A percentile compares a stretch with the other conserved stretches of the same genome.
Evolutionary conservation across 116 monocot genomes (phyloP).

Genomic region (Dioscorea cayenensis): DNA sequence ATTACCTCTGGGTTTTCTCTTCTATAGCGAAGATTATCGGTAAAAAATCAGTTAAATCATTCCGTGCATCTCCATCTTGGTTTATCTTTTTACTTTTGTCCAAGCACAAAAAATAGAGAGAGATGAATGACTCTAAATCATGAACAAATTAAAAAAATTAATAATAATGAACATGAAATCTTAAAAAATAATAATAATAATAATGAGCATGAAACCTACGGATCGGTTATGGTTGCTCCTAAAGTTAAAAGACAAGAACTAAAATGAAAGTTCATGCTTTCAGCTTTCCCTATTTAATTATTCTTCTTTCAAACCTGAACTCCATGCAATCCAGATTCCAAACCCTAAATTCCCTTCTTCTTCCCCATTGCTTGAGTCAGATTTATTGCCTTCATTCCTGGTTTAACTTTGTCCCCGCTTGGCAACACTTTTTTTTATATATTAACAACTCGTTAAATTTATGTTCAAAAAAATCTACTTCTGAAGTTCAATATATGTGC

Average conservation of each 20-base stretch:
- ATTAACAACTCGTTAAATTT: slow-evolving; percentile 1
- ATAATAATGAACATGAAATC: too few relatives aligned
- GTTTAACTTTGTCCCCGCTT: slow-evolving; percentile 8
- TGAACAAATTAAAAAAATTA: too few relatives aligned
- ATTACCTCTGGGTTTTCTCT: too few relatives aligned
- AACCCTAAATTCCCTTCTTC: slow-evolving; percentile 24
- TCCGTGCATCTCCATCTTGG: too few relatives aligned
- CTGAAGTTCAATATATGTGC: too few relatives aligned
- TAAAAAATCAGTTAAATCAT: too few relatives aligned
- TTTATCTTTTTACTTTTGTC: too few relatives aligned
- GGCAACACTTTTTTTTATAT: slow-evolving; percentile 14
- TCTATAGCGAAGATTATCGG: too few relatives aligned
- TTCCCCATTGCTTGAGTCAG: slow-evolving; percentile 26
- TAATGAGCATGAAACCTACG: neutral
- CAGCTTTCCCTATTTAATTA: slow-evolving; percentile 11
- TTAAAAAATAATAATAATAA: too few relatives aligned
- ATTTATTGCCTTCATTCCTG: slow-evolving; percentile 9
- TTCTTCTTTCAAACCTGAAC: slow-evolving; percentile 38
- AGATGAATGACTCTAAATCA: too few relatives aligned
- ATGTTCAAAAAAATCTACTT: slow-evolving; percentile 9
- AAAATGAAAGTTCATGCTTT: slow-evolving; percentile 24
- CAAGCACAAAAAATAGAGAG: too few relatives aligned
- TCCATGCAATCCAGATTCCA: slow-evolving; percentile 26
- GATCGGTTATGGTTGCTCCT: slow-evolving; percentile 8
- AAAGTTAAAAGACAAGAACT: slow-evolving; percentile 31